Base-by-base conservation (phyloP, 768 basidiomycete genomes). In the Phylloporus sp. region DNA sequence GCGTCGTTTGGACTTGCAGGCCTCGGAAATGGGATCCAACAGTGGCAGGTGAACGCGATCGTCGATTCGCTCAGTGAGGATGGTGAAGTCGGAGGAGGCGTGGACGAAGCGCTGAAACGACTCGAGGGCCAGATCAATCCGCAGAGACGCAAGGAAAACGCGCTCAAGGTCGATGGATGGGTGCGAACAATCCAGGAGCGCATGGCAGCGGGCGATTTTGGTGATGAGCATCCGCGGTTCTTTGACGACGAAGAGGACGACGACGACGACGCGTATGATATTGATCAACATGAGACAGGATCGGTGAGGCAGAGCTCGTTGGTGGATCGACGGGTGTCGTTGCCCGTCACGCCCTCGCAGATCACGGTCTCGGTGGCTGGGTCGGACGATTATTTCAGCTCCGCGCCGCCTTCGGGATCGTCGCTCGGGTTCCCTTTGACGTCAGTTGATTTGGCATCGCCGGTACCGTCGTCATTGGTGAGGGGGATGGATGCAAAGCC, bases 121-220 rank as follows among this genome's bases (percentile, higher is more conserved):
- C 77, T 97, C 34, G 92, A 95, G 67, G 94, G 92, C 0, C 84
- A 91, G 64, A 88, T 94, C 48, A 91, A 91, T 65, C 79, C 79
- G 0, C 74, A 82, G 53, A 78, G 80, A 61, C 81, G 86, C 63
- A 75, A 81, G 56, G 86, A 83, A 58, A 90, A 85, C 60, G 79
- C 79, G 31, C 76, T 76, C 43, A 91, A 91, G 65, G 88, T 94
- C 4, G 84, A 92, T 63, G 81, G 82, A 3, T 92, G 91, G 91
- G 82, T 91, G 43, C 79, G 80, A 55, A 79, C 78, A 11, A 85
- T 91, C 29, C 82, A 81, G 58, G 78, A 84, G 45, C 77, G 89
- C 26, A 72, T 86, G 67, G 78, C 74, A 8, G 77, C 77, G 18
- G 84, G 84, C 0, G 84, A 85, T 56, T 85, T 85, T 63, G 76